Evolutionary conservation across 805 yeast species (phyloP), one percentile per base, ranked within the genome.

Genomic region (Lachancea lanzarotensis): DNA sequence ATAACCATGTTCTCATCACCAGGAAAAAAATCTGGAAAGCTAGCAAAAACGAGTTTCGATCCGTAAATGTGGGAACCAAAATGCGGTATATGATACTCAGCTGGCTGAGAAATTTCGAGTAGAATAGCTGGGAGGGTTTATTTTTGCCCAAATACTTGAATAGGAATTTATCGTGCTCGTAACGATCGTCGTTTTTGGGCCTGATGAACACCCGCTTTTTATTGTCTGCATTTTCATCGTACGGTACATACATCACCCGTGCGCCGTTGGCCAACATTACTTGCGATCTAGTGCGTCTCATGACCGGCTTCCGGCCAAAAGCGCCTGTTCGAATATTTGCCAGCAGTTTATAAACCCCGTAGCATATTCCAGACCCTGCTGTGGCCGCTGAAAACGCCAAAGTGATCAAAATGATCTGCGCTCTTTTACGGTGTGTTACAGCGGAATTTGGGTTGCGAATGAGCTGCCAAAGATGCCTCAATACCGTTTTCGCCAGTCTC

Each of bases 1-100:
- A 83, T 48, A 90, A 72, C 84, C 90, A 90, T 0, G 98, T 90
- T 64, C 98, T 73, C 51, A 87, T 72, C 18, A 87, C 70, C 34
- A 90, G 71, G 53, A 88, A 84, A 48, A 78, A 70, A 45, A 90
- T 78, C 57, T 90, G 96, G 7, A 86, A 70, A 2, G 77, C 62
- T 35, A 90, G 66, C 38, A 86, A 66, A 16, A 78, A 72, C 0
- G 88, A 72, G 56, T 86, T 87, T 55, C 77, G 79, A 50, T 84
- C 79, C 47, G 75, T 72, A 48, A 84, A 60, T 43, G 75, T 76
- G 0, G 97, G 97, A n/a, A 89, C 79, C 52, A 90, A 69, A 33
- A 90, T 84, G 54, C 78, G 75, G 83, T 95, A 84, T 34, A 90
- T 76, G 29, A 90, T 84, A 33, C 70, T 68, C 51, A 88, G 67